These are phyloP conservation scores for Amylocarpus encephaloides DNA, from an alignment of 2,329 filamentous ascomycete genomes.

Conservation along the genomic window DNA sequence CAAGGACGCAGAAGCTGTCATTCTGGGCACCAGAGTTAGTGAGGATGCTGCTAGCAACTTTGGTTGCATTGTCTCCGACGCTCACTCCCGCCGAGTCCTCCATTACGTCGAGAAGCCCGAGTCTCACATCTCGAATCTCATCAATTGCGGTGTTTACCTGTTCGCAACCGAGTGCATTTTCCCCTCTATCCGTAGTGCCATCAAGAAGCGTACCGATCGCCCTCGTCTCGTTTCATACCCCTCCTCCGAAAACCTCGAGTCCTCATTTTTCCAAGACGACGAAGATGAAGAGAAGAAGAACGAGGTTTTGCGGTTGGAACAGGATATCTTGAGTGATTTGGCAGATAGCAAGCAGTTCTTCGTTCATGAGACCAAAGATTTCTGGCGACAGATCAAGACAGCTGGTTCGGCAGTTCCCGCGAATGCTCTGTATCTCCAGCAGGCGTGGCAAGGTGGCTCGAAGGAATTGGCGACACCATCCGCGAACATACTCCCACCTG, in stretches of 20 bases:
- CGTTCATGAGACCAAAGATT: constrained; percentile 97
- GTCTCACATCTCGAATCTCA: constrained; percentile 93
- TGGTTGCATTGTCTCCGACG: constrained; percentile 93
- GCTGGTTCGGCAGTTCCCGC: constrained; percentile 94
- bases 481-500: constrained; percentile 81
- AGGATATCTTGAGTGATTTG: constrained; percentile 92
- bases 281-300: constrained; percentile 71
- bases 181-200: constrained; percentile 86
- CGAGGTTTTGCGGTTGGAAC: constrained; percentile 88
- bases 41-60: constrained; percentile 94
- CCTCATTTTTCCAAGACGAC: constrained; percentile 58
- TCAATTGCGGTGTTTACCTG: constrained; percentile 98
- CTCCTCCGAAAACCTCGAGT: constrained; percentile 86
- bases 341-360: constrained; percentile 98
- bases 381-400: constrained; percentile 99
- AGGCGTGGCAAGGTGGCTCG: constrained; percentile 79
- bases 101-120: constrained; percentile 99
- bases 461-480: constrained; percentile 77
- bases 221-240: constrained; percentile 92
- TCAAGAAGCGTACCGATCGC: constrained; percentile 89
- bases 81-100: constrained; percentile 88
- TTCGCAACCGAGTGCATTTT: constrained; percentile 95
- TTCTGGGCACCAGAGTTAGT: constrained; percentile 84
- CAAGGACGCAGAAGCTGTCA: constrained; percentile 93
- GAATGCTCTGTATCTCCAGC: constrained; percentile 92